Conservation (phyloP, 140 eudicot species). For the Ambrosia hybrid region DNA sequence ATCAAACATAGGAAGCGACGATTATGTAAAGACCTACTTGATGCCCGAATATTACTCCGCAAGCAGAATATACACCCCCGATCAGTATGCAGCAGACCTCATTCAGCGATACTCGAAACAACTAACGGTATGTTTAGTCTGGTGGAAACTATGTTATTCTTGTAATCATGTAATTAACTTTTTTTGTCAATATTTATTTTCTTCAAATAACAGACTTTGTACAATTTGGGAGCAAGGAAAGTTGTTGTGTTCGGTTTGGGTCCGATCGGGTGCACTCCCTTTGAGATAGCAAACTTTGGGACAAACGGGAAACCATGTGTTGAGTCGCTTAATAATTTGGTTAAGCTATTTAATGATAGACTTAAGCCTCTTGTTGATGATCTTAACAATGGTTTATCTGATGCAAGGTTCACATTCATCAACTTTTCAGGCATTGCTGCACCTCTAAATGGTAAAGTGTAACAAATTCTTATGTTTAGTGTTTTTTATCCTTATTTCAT, state of each 20-base stretch:
- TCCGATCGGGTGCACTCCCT: conserved; percentile 47
- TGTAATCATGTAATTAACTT: not conserved
- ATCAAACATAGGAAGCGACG: conserved; percentile 54
- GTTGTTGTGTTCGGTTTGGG: conserved; percentile 46
- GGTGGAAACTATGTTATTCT: not conserved
- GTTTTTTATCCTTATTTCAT: no score
- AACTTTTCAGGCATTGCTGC: conserved; percentile 28
- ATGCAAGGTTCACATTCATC: conserved; percentile 47
- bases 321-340: conserved; percentile 25
- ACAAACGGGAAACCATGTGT: conserved; percentile 31
- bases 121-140: conserved; percentile 20
- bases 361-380: conserved; percentile 35
- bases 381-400: conserved; percentile 30
- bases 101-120: conserved; percentile 26
- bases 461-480: not conserved
- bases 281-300: conserved; percentile 18
- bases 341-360: conserved; percentile 24
- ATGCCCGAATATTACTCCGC: conserved; percentile 33
- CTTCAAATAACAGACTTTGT: conserved; percentile 27
- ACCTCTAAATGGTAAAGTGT: conserved; percentile 22
- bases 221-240: conserved; percentile 51
- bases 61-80: conserved; percentile 20
- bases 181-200: not conserved
- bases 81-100: conserved; percentile 27
- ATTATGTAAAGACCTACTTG: conserved; percentile 58